Evolutionary conservation across 1,284 basidiomycete genomes (phyloP).

Genomic region (Cutaneotrichosporon cavernicola): DNA sequence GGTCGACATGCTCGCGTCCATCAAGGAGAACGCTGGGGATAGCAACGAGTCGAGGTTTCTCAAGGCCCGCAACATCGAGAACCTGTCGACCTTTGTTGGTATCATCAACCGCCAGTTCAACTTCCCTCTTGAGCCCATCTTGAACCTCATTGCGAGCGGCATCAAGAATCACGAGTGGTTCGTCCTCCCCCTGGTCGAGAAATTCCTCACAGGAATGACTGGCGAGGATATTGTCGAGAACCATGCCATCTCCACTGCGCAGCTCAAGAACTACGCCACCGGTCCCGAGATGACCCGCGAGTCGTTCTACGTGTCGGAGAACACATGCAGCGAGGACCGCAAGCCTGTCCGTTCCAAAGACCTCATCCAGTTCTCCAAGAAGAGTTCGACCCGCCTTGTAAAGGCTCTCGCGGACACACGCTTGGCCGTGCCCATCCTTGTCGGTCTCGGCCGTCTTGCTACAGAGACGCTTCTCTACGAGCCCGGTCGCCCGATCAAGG

Average conservation of each 20-base stretch:
- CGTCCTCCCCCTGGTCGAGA: constrained; percentile 86
- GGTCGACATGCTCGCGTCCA: constrained; percentile 80
- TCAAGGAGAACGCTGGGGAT: constrained; percentile 54
- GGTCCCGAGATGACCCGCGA: constrained; percentile 84
- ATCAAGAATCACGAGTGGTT: constrained; percentile 77
- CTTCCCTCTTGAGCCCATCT: constrained; percentile 76
- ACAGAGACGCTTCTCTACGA: constrained; percentile 39
- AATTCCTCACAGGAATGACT: constrained; percentile 92
- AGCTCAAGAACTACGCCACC: constrained; percentile 85
- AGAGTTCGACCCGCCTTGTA: constrained; percentile 61
- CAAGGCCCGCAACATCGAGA: constrained; percentile 92
- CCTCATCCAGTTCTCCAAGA: constrained; percentile 35
- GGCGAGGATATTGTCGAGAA: constrained; percentile 87
- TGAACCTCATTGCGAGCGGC: constrained; percentile 90
- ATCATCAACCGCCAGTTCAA: constrained; percentile 82
- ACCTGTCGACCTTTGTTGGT: constrained; percentile 87
- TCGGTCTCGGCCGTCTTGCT: constrained; percentile 83
- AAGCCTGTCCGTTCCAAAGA: constrained; percentile 14
- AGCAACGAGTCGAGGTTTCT: not conserved
- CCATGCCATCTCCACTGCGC: constrained; percentile 70
- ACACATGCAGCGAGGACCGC: constrained; percentile 35
- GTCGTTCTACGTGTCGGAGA: constrained; percentile 57
- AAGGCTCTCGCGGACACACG: constrained; percentile 67
- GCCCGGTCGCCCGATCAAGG: constrained; percentile 36
- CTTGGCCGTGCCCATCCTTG: constrained; percentile 75